A percentile compares a stretch with the other conserved stretches of the same genome.
Evolutionary conservation across 305 asterid genomes (phyloP).

Genomic region (Andrographis paniculata): DNA sequence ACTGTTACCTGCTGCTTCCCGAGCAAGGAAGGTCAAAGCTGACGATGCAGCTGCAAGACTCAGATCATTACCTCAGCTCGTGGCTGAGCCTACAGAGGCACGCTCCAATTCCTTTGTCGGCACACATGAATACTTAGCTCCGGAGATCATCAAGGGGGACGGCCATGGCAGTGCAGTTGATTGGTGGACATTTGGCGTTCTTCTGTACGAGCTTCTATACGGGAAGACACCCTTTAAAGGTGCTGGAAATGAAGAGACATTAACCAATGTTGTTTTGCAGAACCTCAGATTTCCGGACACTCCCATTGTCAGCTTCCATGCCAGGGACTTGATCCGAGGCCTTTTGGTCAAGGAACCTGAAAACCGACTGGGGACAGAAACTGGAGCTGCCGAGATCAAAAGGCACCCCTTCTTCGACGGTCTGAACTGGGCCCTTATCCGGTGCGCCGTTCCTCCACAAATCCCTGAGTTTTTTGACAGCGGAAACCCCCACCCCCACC

Average conservation of each 20-base stretch:
- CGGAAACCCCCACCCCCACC: slow-evolving; percentile 23
- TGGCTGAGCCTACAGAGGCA: slow-evolving; percentile 89
- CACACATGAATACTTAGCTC: slow-evolving; percentile 90
- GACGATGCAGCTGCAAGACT: slow-evolving; percentile 37
- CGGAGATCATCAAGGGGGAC: slow-evolving; percentile 90
- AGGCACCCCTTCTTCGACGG: slow-evolving; percentile 85
- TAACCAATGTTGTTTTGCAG: slow-evolving; percentile 69
- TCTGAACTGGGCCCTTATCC: slow-evolving; percentile 83
- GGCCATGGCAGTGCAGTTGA: slow-evolving; percentile 98
- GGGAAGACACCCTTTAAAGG: slow-evolving; percentile 95
- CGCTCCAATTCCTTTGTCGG: slow-evolving; percentile 96
- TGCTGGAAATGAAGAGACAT: slow-evolving; percentile 69
- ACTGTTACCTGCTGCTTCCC: slow-evolving; percentile 42
- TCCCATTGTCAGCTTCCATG: slow-evolving; percentile 79
- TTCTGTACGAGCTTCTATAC: slow-evolving; percentile 78
- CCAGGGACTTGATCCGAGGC: slow-evolving; percentile 70
- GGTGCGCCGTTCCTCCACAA: slow-evolving; percentile 76
- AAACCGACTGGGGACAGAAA: slow-evolving; percentile 64
- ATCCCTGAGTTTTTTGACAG: slow-evolving; percentile 51
- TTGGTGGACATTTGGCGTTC: slow-evolving; percentile 93
- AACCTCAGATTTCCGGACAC: slow-evolving; percentile 58
- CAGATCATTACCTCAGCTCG: slow-evolving; percentile 68
- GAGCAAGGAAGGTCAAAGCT: slow-evolving; percentile 47
- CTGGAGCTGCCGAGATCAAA: slow-evolving; percentile 95
- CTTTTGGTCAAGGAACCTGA: slow-evolving; percentile 82